These are phyloP conservation scores for Pseudogymnoascus sp. DNA, from an alignment of 2,329 filamentous ascomycete species.

Conservation along the genomic window DNA sequence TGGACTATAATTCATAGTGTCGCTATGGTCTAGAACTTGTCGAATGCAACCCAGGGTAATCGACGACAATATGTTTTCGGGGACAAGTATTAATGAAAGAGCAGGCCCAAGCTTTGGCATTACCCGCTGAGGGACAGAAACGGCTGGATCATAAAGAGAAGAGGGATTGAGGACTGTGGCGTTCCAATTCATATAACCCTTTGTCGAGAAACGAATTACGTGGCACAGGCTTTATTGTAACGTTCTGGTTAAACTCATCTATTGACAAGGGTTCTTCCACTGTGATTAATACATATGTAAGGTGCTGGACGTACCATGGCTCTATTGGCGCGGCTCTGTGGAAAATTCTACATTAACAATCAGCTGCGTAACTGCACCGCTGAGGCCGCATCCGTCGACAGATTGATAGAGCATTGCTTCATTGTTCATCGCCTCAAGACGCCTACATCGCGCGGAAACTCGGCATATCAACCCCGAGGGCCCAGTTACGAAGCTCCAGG, in stretches of 20 bases:
- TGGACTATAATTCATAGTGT: background rate
- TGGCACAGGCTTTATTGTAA: background rate
- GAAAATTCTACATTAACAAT: background rate
- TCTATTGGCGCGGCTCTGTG: background rate
- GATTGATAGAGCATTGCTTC: background rate
- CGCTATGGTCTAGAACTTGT: background rate
- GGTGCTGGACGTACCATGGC: background rate
- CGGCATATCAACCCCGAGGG: background rate
- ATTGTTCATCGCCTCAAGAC: background rate
- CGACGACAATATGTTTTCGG: background rate
- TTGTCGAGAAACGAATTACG: background rate
- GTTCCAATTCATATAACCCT: background rate
- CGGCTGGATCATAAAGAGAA: background rate
- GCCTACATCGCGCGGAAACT: background rate
- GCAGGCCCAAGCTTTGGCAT: background rate
- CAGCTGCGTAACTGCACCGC: background rate
- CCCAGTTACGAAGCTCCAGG: background rate
- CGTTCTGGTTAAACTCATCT: slow-evolving; percentile 1
- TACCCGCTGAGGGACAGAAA: background rate
- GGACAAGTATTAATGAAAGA: background rate
- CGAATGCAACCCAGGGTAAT: background rate
- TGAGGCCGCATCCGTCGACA: background rate
- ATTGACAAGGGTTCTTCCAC: background rate
- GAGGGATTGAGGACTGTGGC: background rate
- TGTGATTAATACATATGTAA: background rate